Percentiles rank a stretch among this genome's conserved stretches.
phyloP scores from a whole-genome alignment of 306 rosid genomes.

The Purshia tridentata region DNA sequence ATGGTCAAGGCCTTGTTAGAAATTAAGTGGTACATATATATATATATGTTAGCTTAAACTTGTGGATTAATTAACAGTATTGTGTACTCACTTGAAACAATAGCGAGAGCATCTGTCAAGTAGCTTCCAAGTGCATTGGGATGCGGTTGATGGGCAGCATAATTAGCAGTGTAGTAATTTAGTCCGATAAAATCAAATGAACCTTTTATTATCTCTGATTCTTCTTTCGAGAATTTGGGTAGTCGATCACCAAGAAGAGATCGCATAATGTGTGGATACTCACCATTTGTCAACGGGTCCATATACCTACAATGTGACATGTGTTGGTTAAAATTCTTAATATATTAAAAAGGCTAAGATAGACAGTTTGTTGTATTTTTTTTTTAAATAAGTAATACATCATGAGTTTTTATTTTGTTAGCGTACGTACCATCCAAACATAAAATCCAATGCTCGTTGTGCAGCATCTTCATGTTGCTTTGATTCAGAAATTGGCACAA shows the following conservation, averaged over 20 bases:
- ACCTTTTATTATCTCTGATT: slow-evolving; percentile 46
- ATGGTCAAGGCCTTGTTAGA: not conserved
- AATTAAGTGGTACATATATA: no score
- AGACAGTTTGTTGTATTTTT: no score
- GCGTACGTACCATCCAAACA: slow-evolving; percentile 57
- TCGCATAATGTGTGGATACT: slow-evolving; percentile 65
- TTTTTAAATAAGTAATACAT: no score
- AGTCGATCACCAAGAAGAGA: slow-evolving; percentile 49
- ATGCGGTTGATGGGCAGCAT: slow-evolving; percentile 32
- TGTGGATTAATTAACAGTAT: no score
- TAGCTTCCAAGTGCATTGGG: slow-evolving; percentile 27
- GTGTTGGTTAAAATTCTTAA: not conserved
- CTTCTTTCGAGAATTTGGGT: slow-evolving; percentile 47
- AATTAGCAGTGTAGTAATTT: slow-evolving; percentile 51
- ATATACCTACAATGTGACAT: slow-evolving; percentile 64
- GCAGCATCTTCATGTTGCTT: slow-evolving; percentile 41
- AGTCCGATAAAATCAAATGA: slow-evolving; percentile 69
- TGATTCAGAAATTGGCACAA: slow-evolving; percentile 35
- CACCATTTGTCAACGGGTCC: slow-evolving; percentile 56
- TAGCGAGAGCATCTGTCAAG: slow-evolving; percentile 37
- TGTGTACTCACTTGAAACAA: slow-evolving; percentile 35
- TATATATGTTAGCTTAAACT: no score
- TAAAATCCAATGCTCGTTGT: slow-evolving; percentile 50
- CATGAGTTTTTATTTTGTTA: not conserved
- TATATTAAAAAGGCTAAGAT: no score